phyloP scores from a whole-genome alignment of 2,329 filamentous ascomycete genomes.

The Zymoseptoria brevis region DNA sequence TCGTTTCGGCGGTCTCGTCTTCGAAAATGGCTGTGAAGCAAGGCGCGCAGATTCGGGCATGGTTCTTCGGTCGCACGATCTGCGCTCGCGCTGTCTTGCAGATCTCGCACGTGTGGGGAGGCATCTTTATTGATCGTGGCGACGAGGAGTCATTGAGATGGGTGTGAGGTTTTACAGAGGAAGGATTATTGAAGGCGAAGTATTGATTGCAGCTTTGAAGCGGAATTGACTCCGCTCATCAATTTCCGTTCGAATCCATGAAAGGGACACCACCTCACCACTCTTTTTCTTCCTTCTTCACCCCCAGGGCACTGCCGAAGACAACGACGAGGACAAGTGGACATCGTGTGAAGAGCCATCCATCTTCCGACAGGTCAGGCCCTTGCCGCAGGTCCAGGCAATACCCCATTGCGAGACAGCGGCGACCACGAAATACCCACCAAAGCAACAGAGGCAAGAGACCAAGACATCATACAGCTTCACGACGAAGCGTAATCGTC shows the following conservation, averaged over 20 bases:
- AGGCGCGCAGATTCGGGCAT: constrained; percentile 80
- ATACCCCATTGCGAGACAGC: no score
- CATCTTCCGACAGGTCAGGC: no score
- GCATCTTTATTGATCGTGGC: constrained; percentile 47
- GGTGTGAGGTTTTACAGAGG: background rate
- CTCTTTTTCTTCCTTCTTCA: no score
- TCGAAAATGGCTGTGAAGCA: constrained; percentile 89
- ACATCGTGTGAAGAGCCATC: no score
- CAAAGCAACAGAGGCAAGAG: no score
- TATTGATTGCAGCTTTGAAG: background rate
- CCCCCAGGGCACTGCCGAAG: no score
- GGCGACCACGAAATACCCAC: no score
- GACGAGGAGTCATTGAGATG: background rate
- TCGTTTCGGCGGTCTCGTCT: constrained; percentile 87
- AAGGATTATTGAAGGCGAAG: background rate
- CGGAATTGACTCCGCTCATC: background rate
- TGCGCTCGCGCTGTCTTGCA: constrained; percentile 73
- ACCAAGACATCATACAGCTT: no score
- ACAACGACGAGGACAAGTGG: no score
- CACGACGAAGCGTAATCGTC: no score
- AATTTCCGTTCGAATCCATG: background rate
- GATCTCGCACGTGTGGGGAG: constrained; percentile 65
- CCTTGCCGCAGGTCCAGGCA: no score
- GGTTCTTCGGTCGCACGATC: constrained; percentile 89
- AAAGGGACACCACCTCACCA: no score